These are phyloP conservation scores for Afroboletus lepidellus DNA, from an alignment of 1,284 basidiomycete genomes.

Conservation along the genomic window DNA sequence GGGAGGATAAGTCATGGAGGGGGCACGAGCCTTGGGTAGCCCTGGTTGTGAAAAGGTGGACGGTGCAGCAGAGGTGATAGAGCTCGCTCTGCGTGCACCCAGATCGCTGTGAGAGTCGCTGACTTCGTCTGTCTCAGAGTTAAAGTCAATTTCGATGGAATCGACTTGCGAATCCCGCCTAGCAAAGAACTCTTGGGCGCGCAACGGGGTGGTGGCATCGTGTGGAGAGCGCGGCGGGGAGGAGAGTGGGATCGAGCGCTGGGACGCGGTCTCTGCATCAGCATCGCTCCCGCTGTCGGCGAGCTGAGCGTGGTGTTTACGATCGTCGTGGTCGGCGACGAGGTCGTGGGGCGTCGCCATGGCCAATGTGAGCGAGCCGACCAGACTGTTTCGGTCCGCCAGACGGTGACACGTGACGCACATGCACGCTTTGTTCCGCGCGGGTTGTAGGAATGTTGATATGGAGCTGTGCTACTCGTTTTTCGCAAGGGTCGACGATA, in stretches of 20 bases:
- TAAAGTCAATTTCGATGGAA: slow-evolving; percentile 52
- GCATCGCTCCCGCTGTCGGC: slow-evolving; percentile 35
- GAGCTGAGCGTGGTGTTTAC: slow-evolving; percentile 1
- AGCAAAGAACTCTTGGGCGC: slow-evolving; percentile 38
- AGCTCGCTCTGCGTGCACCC: slow-evolving; percentile 38
- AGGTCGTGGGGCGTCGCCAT: slow-evolving; percentile 18
- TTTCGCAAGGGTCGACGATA: background rate
- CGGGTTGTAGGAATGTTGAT: background rate
- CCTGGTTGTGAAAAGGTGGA: slow-evolving; percentile 38
- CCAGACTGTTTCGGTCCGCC: background rate
- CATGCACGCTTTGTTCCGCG: background rate
- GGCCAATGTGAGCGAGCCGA: background rate
- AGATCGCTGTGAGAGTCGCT: slow-evolving; percentile 42
- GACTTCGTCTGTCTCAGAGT: slow-evolving; percentile 51
- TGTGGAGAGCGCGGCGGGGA: slow-evolving; percentile 53
- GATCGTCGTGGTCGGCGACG: slow-evolving; percentile 4
- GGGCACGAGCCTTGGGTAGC: slow-evolving; percentile 33
- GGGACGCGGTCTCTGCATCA: slow-evolving; percentile 77
- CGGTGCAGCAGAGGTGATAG: slow-evolving; percentile 50
- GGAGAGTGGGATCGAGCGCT: slow-evolving; percentile 71
- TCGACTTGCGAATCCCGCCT: slow-evolving; percentile 46
- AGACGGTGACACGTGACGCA: slow-evolving; percentile 24
- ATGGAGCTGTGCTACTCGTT: slow-evolving; percentile 3
- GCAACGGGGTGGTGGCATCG: slow-evolving; percentile 33
- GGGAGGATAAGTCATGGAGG: slow-evolving; percentile 56